Conservation (phyloP, 2,329 filamentous ascomycete species). For the Ophiostoma sp. region DNA sequence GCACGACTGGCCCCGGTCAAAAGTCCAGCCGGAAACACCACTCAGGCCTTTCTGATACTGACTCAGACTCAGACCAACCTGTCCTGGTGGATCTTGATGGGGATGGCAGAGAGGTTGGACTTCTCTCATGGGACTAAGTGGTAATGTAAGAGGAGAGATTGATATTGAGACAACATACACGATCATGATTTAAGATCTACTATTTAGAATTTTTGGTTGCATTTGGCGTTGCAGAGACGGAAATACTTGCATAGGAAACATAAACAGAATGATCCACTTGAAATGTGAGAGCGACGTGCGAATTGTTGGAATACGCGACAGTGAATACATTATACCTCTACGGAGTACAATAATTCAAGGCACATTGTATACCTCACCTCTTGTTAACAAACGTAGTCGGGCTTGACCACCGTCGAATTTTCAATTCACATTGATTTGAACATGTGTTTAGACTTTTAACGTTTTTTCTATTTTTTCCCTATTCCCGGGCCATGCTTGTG, state of each 20-base stretch:
- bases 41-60: slow-evolving; percentile 23
- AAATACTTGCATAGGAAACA: background rate
- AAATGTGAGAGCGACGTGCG: background rate
- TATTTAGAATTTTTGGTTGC: background rate
- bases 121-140: slow-evolving; percentile 49
- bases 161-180: background rate
- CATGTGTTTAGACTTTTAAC: background rate
- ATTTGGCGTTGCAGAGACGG: background rate
- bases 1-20: background rate
- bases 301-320: background rate
- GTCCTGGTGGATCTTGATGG: slow-evolving; percentile 56
- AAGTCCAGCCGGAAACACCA: background rate
- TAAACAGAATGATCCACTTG: background rate
- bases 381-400: background rate
- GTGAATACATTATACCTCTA: too few relatives aligned
- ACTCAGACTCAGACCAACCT: slow-evolving; percentile 49
- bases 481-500: slow-evolving; percentile 53
- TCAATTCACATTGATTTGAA: background rate
- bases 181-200: background rate
- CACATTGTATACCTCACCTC: background rate
- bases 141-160: background rate
- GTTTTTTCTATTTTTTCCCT: slow-evolving; percentile 36
- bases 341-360: background rate
- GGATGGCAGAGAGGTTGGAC: slow-evolving; percentile 51
- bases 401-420: background rate